Conservation (phyloP, 2,329 filamentous ascomycete species). For the Thermothelomyces thermophilus region DNA sequence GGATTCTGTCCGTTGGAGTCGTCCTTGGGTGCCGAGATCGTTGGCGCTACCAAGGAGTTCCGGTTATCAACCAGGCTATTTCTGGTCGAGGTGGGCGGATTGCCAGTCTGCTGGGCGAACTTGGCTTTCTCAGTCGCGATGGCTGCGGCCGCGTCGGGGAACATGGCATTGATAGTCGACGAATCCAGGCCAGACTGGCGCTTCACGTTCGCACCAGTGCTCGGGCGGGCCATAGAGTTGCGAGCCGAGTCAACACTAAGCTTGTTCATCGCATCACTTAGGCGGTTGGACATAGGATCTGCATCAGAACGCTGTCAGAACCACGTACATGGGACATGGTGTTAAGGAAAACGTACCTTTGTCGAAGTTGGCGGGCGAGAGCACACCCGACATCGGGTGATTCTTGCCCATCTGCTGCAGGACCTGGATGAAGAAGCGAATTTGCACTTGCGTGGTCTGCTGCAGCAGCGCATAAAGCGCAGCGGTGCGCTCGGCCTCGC, state of each 20-base stretch:
- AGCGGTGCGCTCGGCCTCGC: constrained; percentile 91
- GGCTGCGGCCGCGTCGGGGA: constrained; percentile 95
- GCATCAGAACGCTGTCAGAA: constrained; percentile 23
- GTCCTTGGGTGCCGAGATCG: constrained; percentile 65
- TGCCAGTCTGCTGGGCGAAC: constrained; percentile 91
- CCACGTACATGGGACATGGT: no score
- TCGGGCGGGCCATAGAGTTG: constrained; percentile 77
- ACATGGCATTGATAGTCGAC: constrained; percentile 96
- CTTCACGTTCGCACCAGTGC: constrained; percentile 72
- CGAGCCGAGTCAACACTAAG: constrained; percentile 80
- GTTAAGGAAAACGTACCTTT: constrained; percentile 58
- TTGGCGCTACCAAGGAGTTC: constrained; percentile 65
- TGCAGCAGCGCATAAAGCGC: constrained; percentile 92
- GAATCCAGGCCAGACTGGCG: constrained; percentile 91
- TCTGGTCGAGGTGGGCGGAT: constrained; percentile 81
- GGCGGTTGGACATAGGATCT: constrained; percentile 96
- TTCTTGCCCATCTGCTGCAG: constrained; percentile 98
- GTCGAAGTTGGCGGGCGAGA: constrained; percentile 93
- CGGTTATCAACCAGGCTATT: constrained; percentile 82
- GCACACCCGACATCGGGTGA: constrained; percentile 90
- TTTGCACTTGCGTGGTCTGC: constrained; percentile 98
- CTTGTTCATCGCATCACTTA: constrained; percentile 96
- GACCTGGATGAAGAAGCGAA: constrained; percentile 98
- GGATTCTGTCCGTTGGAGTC: constrained; percentile 59
- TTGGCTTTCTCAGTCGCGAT: constrained; percentile 98